Conservation (phyloP, 208 protist species). For the Wallacemonas collosoma region DNA sequence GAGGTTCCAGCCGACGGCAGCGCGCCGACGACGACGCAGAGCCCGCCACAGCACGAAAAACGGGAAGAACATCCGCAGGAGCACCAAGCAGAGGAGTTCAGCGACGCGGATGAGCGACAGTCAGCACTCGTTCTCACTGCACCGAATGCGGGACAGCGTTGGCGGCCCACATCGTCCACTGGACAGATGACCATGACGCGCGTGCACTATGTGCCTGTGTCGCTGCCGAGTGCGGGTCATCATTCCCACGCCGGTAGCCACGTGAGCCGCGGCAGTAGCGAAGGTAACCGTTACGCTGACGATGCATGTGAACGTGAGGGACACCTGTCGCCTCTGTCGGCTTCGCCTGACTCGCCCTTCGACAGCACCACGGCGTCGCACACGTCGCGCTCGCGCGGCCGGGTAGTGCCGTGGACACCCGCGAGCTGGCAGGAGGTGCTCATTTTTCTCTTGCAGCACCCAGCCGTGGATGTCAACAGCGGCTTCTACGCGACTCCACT, state of each 20-base stretch:
- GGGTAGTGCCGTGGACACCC: not conserved
- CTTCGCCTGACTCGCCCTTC: not conserved
- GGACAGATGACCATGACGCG: not conserved
- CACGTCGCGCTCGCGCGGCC: not conserved
- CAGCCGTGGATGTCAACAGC: conserved; percentile 42
- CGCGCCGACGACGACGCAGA: not conserved
- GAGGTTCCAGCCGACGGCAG: conserved; percentile 6
- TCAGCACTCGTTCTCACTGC: not conserved
- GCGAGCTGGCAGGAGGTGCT: conserved; percentile 31
- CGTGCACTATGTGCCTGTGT: conserved; percentile 4
- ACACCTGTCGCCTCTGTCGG: not conserved
- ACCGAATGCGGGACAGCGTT: no score
- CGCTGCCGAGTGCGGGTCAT: not conserved
- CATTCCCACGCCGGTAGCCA: not conserved
- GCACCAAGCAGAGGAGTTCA: no score
- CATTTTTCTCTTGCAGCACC: conserved; percentile 35
- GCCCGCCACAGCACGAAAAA: no score
- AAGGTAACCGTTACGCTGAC: no score
- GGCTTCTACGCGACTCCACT: conserved; percentile 43
- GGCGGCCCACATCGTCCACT: not conserved
- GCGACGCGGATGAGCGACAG: not conserved
- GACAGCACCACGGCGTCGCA: not conserved
- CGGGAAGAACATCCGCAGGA: no score
- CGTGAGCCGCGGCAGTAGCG: no score
- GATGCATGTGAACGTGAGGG: no score